A percentile compares a stretch with the other conserved stretches of the same genome.
Conservation (phyloP, 208 protist genomes). For the Giardia duodenalis region DNA sequence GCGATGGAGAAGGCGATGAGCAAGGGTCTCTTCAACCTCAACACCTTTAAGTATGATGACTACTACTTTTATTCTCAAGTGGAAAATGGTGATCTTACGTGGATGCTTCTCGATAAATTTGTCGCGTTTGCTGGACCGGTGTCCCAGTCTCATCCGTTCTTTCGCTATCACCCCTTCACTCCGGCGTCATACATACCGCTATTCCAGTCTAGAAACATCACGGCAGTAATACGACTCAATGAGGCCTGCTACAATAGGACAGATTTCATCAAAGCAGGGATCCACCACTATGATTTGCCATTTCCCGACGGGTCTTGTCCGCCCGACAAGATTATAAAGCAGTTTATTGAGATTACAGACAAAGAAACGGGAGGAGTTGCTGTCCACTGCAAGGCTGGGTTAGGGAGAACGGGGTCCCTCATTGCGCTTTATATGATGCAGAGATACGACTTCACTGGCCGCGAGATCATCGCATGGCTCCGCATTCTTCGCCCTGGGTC, state of each 20-base stretch:
- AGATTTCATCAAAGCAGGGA: slow-evolving; percentile 60
- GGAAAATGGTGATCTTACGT: slow-evolving; percentile 72
- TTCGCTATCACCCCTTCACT: not conserved
- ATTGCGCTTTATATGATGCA: slow-evolving; percentile 70
- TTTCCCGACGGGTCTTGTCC: slow-evolving; percentile 72
- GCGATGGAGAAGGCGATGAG: slow-evolving; percentile 57
- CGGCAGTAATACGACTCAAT: slow-evolving; percentile 71
- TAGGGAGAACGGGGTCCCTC: slow-evolving; percentile 79
- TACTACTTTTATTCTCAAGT: slow-evolving; percentile 65
- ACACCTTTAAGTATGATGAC: slow-evolving; percentile 62
- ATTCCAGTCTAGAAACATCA: slow-evolving; percentile 54
- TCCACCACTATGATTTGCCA: slow-evolving; percentile 70
- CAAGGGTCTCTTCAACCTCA: slow-evolving; percentile 58
- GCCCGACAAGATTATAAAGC: slow-evolving; percentile 57
- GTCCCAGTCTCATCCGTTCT: not conserved
- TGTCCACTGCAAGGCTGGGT: slow-evolving; percentile 78
- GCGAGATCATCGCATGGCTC: slow-evolving; percentile 70
- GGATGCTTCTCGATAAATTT: slow-evolving; percentile 71
- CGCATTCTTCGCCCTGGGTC: slow-evolving; percentile 74
- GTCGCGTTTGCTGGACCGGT: slow-evolving; percentile 64
- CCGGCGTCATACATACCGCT: slow-evolving; percentile 22
- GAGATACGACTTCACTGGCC: slow-evolving; percentile 67
- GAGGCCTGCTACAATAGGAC: slow-evolving; percentile 64
- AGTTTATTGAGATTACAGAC: slow-evolving; percentile 66
- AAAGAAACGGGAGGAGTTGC: slow-evolving; percentile 54